phyloP scores from a whole-genome alignment of 2,329 filamentous ascomycete genomes.

The Aspergillus novoparasiticus region DNA sequence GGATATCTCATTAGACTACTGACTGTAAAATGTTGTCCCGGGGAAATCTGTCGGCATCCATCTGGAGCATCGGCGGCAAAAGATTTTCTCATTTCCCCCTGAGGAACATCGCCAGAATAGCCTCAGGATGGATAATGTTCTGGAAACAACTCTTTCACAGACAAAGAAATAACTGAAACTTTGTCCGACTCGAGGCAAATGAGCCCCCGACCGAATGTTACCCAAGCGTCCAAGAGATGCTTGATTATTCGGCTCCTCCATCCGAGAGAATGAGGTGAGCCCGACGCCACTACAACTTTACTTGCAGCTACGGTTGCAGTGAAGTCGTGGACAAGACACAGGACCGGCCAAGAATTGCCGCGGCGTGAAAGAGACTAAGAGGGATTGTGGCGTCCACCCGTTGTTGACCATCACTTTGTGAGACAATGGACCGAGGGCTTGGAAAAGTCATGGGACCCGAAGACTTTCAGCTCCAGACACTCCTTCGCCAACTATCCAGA shows the following conservation, averaged over 20 bases:
- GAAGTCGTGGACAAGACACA: background rate
- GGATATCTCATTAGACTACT: background rate
- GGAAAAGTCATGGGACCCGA: background rate
- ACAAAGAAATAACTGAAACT: background rate
- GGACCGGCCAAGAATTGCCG: background rate
- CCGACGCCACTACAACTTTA: background rate
- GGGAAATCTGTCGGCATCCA: background rate
- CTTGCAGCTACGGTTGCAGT: background rate
- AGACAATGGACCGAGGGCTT: background rate
- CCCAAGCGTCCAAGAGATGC: background rate
- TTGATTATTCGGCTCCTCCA: slow-evolving; percentile 2
- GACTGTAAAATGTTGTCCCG: background rate
- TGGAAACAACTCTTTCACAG: background rate
- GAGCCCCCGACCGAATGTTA: background rate
- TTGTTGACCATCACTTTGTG: background rate
- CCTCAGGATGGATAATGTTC: background rate
- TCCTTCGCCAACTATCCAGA: too few relatives aligned
- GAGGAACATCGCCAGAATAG: too few relatives aligned
- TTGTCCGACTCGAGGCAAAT: background rate
- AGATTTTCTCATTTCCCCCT: background rate
- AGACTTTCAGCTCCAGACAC: background rate
- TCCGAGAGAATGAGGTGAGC: background rate
- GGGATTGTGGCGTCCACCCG: background rate
- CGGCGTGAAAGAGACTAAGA: background rate
- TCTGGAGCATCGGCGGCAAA: background rate